Base-by-base conservation (phyloP, 2,329 filamentous ascomycete genomes). In the Pestalotiopsis sp. region DNA sequence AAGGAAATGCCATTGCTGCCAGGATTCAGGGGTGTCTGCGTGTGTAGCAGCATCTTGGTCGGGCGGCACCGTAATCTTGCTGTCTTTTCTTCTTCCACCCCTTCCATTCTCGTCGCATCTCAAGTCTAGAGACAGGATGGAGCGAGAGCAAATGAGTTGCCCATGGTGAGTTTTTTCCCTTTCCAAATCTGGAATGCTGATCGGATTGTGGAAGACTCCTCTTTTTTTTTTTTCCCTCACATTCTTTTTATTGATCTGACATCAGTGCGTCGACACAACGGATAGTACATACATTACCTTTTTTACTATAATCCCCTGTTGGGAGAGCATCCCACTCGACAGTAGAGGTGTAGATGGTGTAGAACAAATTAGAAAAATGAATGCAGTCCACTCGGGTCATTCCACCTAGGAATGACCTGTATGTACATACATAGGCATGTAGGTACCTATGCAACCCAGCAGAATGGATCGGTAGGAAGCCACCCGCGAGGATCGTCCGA, bases 401-500 rank as follows among this genome's bases (percentile, higher is more conserved):
- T 36, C 7, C 20, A 23, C 20, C 31, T 36, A 36, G 31, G 31
- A 36, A 36, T 36, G 45, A 12, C 45, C 13, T 36, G 31, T 36
- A 36, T 9, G 7, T 36, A 36, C 31, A 36, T 36, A 36, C 31
- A 36, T 36, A 36, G 31, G 31, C 31, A 36, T 36, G 31, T 7
- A 36, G 31, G 31, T 36, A 36, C 31, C 31, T 36, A 36, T 36
- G 31, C 31, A 61, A 72, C 71, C 71, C 71, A 72, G 58, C 68
- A 58, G 67, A 64, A 72, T 68, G 71, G 71, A 59, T 72, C 70
- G 68, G 63, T 68, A 36, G 66, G 56, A 71, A 72, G 71, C 70
- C 70, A 69, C 69, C 67, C 68, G 68, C 61, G 69, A 68, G 64
- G 72, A 72, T 72, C 70, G 45, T 41, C 66, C 27, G 20, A 66